Percentiles rank a stretch among this genome's conserved stretches.
Conservation (phyloP, 2,329 filamentous ascomycete genomes). For the Arthroderma sp. region DNA sequence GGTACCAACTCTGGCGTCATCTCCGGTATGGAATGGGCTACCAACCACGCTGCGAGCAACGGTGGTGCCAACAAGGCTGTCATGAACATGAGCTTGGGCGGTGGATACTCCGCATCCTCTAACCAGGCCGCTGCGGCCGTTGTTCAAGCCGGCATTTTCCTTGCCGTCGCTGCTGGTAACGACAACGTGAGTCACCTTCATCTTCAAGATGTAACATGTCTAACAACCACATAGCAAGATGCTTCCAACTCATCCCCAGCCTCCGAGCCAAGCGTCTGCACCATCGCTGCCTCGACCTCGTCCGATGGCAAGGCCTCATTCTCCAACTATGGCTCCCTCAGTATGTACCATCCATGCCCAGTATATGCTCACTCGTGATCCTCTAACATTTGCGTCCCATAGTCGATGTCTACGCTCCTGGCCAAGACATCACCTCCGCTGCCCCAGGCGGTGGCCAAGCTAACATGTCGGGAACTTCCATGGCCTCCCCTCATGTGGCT, state of each 20-base stretch:
- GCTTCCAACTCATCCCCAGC: constrained; percentile 19
- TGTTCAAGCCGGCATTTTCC: constrained; percentile 26
- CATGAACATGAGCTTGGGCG: constrained; percentile 26
- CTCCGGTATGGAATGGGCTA: constrained; percentile 34
- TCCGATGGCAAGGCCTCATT: constrained; percentile 24
- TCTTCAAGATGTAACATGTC: neutral
- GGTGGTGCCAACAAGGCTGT: constrained; percentile 18
- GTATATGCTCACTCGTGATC: neutral
- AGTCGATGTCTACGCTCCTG: constrained; percentile 46
- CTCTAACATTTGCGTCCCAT: neutral
- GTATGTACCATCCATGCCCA: neutral
- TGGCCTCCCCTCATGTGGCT: constrained; percentile 33
- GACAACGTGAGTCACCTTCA: constrained; percentile 13
- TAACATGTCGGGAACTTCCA: constrained; percentile 24
- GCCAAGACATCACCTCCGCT: constrained; percentile 37
- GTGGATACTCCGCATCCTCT: constrained; percentile 21
- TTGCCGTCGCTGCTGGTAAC: constrained; percentile 32
- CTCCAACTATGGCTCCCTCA: constrained; percentile 24
- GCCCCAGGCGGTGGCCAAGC: constrained; percentile 38
- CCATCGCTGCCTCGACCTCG: constrained; percentile 27
- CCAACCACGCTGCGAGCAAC: constrained; percentile 18
- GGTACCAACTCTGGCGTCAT: constrained; percentile 37
- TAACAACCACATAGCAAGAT: neutral
- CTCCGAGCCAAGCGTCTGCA: constrained; percentile 25
- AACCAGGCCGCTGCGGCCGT: constrained; percentile 27